Evolutionary conservation across 1,139 yeast species (phyloP).

Genomic region (Blastobotrys proliferans): DNA sequence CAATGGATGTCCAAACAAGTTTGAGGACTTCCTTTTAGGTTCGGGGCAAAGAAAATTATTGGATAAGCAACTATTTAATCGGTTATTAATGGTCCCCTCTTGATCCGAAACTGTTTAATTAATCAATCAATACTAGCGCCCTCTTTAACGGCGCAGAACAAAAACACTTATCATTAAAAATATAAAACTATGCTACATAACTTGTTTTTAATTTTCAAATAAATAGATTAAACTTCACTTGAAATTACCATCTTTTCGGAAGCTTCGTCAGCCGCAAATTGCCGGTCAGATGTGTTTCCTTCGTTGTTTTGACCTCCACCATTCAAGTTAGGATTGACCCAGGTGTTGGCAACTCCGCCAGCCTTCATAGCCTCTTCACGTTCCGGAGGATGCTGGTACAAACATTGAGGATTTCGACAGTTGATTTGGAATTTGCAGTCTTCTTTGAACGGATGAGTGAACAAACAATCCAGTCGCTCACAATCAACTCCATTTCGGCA

Average conservation of each 20-base stretch:
- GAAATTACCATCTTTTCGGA: constrained; percentile 56
- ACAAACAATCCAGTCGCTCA: constrained; percentile 73
- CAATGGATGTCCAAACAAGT: too few relatives aligned
- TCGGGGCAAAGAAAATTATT: background rate
- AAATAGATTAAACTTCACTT: constrained; percentile 1
- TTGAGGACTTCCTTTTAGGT: background rate
- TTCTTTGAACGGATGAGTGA: constrained; percentile 74
- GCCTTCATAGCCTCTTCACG: constrained; percentile 36
- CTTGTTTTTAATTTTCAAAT: background rate
- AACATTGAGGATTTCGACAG: constrained; percentile 67
- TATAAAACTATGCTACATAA: background rate
- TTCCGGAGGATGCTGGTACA: constrained; percentile 76
- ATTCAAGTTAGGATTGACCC: constrained; percentile 36
- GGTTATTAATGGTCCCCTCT: too few relatives aligned
- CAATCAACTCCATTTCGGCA: constrained; percentile 83
- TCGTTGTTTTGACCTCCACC: background rate
- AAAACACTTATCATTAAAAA: too few relatives aligned
- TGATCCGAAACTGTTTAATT: too few relatives aligned
- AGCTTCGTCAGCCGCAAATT: constrained; percentile 75
- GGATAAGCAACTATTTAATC: background rate
- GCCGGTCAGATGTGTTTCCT: constrained; percentile 47
- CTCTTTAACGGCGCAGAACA: too few relatives aligned
- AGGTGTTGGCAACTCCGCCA: constrained; percentile 27
- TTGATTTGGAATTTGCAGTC: constrained; percentile 74
- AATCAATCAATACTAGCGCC: too few relatives aligned